A percentile compares a stretch with the other conserved stretches of the same genome.
These are phyloP conservation scores for Sanguinoderma infundibulare DNA, from an alignment of 1,284 basidiomycete species.

Conservation along the genomic window DNA sequence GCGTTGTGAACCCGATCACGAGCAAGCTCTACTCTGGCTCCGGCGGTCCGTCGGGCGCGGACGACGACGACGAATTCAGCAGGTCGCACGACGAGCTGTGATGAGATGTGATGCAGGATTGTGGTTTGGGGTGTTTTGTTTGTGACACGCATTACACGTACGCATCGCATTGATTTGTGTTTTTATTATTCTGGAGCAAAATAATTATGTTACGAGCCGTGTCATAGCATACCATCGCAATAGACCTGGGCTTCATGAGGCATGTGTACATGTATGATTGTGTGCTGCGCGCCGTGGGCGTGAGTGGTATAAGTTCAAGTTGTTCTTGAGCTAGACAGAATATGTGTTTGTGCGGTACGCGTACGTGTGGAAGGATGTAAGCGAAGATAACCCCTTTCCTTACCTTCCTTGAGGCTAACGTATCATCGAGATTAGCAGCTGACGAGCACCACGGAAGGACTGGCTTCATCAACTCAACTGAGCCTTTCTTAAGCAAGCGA, in stretches of 20 bases:
- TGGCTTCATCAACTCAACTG: background rate
- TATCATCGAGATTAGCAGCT: background rate
- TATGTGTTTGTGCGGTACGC: too few species aligned
- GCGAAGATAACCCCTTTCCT: too few species aligned
- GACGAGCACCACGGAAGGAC: background rate
- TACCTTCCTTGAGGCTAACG: too few species aligned
- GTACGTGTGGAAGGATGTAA: too few species aligned
- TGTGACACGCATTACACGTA: conserved; percentile 1
- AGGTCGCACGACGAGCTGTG: conserved; percentile 75
- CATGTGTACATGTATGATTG: conserved; percentile 3
- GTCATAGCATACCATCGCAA: conserved; percentile 27
- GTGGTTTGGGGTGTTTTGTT: conserved; percentile 1
- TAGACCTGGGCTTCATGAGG: conserved; percentile 24
- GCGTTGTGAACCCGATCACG: conserved; percentile 66
- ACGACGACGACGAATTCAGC: conserved; percentile 56
- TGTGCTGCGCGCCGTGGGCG: too few species aligned
- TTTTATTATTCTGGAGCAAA: conserved; percentile 28
- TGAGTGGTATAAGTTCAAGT: too few species aligned
- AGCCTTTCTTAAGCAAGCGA: background rate
- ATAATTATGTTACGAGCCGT: conserved; percentile 26
- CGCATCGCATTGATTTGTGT: conserved; percentile 20
- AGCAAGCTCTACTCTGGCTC: conserved; percentile 74
- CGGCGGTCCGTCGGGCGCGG: conserved; percentile 41
- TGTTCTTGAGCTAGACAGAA: too few species aligned
- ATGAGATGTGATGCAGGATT: conserved; percentile 10